Conservation (phyloP, 2,329 filamentous ascomycete species). For the Aphanoascus verrucosus region DNA sequence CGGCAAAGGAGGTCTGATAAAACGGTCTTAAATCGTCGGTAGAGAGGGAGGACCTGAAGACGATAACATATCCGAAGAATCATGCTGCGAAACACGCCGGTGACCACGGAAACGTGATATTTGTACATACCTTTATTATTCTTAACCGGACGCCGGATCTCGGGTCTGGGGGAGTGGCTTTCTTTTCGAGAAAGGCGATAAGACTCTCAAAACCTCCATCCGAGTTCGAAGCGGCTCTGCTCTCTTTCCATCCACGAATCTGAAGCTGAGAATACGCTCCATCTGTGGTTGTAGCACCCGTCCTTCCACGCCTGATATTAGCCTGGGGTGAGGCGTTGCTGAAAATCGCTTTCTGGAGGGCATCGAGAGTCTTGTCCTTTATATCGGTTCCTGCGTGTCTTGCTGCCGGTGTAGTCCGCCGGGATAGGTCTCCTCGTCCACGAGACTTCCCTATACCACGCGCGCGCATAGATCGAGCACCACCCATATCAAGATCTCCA, state of each 20-base stretch:
- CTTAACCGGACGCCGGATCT: conserved; percentile 46
- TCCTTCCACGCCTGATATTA: conserved; percentile 31
- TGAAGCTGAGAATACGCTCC: conserved; percentile 28
- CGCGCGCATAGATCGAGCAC: conserved; percentile 26
- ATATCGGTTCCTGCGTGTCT: conserved; percentile 17
- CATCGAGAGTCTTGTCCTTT: conserved; percentile 24
- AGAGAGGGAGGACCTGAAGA: conserved; percentile 33
- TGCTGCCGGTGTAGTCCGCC: conserved; percentile 21
- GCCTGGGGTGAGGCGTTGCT: conserved; percentile 26
- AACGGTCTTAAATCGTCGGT: conserved; percentile 32
- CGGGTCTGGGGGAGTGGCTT: conserved; percentile 47
- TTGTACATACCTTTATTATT: conserved; percentile 66
- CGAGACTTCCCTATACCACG: conserved; percentile 26
- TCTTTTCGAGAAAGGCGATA: conserved; percentile 59
- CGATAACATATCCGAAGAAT: conserved; percentile 31
- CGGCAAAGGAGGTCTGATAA: conserved; percentile 23
- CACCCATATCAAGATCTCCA: conserved; percentile 52
- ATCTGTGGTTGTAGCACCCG: background rate
- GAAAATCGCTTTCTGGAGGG: conserved; percentile 30
- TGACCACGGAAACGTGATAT: conserved; percentile 34
- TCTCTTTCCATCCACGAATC: conserved; percentile 54
- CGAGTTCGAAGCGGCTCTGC: conserved; percentile 55
- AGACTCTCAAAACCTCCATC: conserved; percentile 58
- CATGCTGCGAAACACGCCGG: conserved; percentile 29
- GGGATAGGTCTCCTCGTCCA: conserved; percentile 25